phyloP scores from a whole-genome alignment of 225 moss, liverwort and hornwort genomes.

The Pleurozium schreberi region DNA sequence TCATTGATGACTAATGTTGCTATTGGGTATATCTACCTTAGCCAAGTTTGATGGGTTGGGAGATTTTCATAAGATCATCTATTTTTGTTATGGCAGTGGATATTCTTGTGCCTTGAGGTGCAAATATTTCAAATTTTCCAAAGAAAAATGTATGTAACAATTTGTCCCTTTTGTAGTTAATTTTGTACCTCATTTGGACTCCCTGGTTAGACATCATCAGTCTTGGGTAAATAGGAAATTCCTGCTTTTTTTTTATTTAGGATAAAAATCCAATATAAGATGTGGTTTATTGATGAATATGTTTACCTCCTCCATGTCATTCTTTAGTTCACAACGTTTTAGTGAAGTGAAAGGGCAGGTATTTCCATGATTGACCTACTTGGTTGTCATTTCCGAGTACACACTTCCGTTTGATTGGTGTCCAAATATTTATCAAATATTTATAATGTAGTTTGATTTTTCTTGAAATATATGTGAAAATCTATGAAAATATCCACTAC shows the following conservation, averaged over 20 bases:
- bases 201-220: no score
- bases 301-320: background rate
- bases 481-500: background rate
- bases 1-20: no score
- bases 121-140: background rate
- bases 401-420: background rate
- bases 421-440: background rate
- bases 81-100: no score
- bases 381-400: background rate
- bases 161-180: background rate
- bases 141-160: background rate
- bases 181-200: background rate
- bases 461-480: no score
- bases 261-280: no score
- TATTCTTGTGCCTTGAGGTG: background rate
- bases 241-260: accelerated
- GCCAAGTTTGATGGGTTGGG: background rate
- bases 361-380: background rate
- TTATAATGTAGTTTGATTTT: background rate
- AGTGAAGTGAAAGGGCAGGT: background rate
- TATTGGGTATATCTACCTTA: no score
- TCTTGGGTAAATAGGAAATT: background rate
- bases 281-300: background rate
- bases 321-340: background rate
- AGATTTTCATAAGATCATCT: background rate